phyloP scores from a whole-genome alignment of 2,329 filamentous ascomycete species.

The Chrysoporthe deuterocubensis region DNA sequence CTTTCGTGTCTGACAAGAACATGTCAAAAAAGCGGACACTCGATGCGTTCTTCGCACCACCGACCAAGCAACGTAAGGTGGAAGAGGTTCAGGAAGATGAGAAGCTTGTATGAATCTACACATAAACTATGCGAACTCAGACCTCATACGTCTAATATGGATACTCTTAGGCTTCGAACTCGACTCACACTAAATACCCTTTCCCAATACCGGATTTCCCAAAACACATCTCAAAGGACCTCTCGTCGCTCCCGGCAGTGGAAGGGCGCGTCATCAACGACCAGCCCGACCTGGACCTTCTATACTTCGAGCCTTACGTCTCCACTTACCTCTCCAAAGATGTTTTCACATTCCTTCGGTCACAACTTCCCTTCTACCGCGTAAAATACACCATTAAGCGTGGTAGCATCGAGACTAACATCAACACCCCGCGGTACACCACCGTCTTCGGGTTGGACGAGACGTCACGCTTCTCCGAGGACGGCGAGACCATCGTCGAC shows the following conservation, averaged over 20 bases:
- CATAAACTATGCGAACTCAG: not conserved
- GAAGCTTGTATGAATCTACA: not conserved
- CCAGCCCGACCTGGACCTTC: conserved; percentile 71
- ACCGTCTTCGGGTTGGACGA: conserved; percentile 64
- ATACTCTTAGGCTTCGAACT: conserved; percentile 34
- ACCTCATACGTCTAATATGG: too few relatives aligned
- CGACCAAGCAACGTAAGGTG: conserved; percentile 43
- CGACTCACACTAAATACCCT: conserved; percentile 53
- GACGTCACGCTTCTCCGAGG: conserved; percentile 61
- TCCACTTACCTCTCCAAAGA: conserved; percentile 57
- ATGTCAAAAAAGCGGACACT: conserved; percentile 64
- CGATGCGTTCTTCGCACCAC: conserved; percentile 68
- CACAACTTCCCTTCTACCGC: conserved; percentile 75
- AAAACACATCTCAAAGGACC: conserved; percentile 41
- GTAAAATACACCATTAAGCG: conserved; percentile 75
- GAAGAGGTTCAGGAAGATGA: conserved; percentile 19
- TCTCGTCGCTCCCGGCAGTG: conserved; percentile 53
- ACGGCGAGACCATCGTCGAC: conserved; percentile 48
- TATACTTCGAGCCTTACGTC: conserved; percentile 78
- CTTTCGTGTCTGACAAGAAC: not conserved
- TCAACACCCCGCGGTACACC: conserved; percentile 60
- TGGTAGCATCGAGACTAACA: conserved; percentile 62
- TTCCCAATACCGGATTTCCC: conserved; percentile 54
- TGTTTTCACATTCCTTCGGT: conserved; percentile 72
- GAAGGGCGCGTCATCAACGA: conserved; percentile 63